phyloP scores from a whole-genome alignment of 2,329 filamentous ascomycete species.

The Rhynchosporium graminicola region DNA sequence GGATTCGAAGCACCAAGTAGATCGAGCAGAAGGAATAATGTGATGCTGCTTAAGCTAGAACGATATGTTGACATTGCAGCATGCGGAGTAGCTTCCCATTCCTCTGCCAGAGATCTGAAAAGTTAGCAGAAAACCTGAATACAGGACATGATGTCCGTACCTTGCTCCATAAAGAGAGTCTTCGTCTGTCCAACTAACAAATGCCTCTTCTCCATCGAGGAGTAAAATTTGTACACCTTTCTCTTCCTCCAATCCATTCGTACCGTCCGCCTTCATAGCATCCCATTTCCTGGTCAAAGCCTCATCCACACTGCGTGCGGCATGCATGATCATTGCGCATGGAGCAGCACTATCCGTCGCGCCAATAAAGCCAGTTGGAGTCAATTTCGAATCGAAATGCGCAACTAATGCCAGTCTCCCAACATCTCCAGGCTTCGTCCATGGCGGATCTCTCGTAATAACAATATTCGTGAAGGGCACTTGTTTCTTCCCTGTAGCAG shows the following conservation, averaged over 20 bases:
- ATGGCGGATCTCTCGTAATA: constrained; percentile 84
- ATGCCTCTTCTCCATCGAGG: constrained; percentile 94
- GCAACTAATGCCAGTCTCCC: constrained; percentile 83
- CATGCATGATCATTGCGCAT: constrained; percentile 90
- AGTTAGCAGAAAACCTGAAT: constrained; percentile 19
- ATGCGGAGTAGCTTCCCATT: constrained; percentile 74
- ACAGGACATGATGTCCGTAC: constrained; percentile 45
- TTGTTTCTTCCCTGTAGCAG: constrained; percentile 66
- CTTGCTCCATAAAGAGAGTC: constrained; percentile 90
- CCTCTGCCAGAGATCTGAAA: constrained; percentile 68
- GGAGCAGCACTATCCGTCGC: constrained; percentile 92
- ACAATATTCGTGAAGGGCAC: constrained; percentile 88
- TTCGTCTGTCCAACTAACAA: constrained; percentile 71
- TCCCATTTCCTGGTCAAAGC: constrained; percentile 83
- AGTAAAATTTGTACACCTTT: constrained; percentile 87
- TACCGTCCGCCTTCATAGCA: constrained; percentile 63
- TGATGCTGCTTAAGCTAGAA: constrained; percentile 75
- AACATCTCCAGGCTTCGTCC: constrained; percentile 71
- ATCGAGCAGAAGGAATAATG: constrained; percentile 88
- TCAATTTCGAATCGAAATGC: constrained; percentile 87
- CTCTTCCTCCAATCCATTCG: constrained; percentile 66
- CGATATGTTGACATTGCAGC: constrained; percentile 73
- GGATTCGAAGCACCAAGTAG: constrained; percentile 74
- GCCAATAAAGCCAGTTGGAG: constrained; percentile 84
- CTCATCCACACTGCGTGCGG: constrained; percentile 75